Base-by-base conservation (phyloP, 192 early-diverging fungal species). In the Rhizoclosmatium sp. region DNA sequence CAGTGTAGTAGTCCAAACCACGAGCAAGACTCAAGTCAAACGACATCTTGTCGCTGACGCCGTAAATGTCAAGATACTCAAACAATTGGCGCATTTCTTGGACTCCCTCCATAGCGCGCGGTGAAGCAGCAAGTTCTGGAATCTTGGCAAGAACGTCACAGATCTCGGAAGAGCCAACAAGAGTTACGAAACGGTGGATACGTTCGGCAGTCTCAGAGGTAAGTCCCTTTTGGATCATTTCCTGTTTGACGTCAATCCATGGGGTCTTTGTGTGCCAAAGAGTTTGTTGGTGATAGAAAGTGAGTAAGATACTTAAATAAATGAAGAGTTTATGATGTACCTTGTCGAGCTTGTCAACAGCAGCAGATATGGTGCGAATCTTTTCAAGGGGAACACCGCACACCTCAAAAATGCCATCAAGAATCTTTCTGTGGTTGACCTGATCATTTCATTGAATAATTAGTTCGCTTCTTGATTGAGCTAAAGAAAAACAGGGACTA, bases 301-400 rank as follows among this genome's bases (percentile, higher is more conserved):
- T n/a, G n/a, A n/a, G n/a, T n/a, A n/a, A n/a, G n/a, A n/a, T n/a
- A n/a, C n/a, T n/a, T n/a, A n/a, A n/a, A n/a, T n/a, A n/a, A n/a
- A n/a, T n/a, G n/a, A n/a, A n/a, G n/a, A n/a, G n/a, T n/a, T n/a
- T n/a, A n/a, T n/a, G n/a, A n/a, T n/a, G 31, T 47, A 90, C 83
- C 86, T 99, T 99, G 86, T 99, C 98, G 12, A 99, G 89, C 87
- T 99, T 99, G 84, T 99, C 98, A 5, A 99, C 96, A 0, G 98
- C 97, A 56, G 97, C 97, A 16, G 96, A 98, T 21, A 99, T 98
- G 3, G 95, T 80, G 1, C 98, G 90, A 75, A 98, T 90, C 77
- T 95, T 95, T 31, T 92, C 93, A 10, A 82, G 86, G 1, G 96
- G 95, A 41, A 99, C 98, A 3, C 98, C 98, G 61, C 96, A 96